phyloP scores from a whole-genome alignment of 805 yeast genomes.

The Groenewaldozyma tartarivorans region DNA sequence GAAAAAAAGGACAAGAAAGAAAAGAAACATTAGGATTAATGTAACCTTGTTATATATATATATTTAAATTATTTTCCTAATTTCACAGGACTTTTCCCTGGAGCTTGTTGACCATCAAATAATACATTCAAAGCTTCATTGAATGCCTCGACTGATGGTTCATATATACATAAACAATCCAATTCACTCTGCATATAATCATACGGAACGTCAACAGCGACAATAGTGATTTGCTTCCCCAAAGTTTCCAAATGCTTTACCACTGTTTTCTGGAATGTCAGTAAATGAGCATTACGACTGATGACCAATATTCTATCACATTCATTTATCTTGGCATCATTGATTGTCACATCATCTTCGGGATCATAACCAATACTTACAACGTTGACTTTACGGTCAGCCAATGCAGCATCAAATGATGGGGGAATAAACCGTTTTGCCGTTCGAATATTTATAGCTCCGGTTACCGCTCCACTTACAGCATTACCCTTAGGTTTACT shows the following conservation, averaged over 20 bases:
- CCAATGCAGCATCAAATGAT: conserved; percentile 32
- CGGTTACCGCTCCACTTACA: conserved; percentile 5
- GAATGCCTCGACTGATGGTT: conserved; percentile 29
- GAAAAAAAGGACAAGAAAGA: conserved; percentile 17
- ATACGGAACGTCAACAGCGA: conserved; percentile 50
- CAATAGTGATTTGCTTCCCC: conserved; percentile 40
- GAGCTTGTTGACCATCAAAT: conserved; percentile 34
- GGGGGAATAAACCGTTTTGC: conserved; percentile 21
- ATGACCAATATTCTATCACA: conserved; percentile 33
- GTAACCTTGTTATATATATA: too few relatives aligned
- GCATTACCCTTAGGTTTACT: conserved; percentile 5
- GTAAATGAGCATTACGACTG: conserved; percentile 44
- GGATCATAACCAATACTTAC: conserved; percentile 42
- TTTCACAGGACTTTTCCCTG: conserved; percentile 3
- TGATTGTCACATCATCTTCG: conserved; percentile 38
- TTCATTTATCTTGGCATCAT: conserved; percentile 40
- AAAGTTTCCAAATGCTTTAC: conserved; percentile 44
- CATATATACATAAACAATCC: conserved; percentile 2
- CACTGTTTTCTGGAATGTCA: conserved; percentile 49
- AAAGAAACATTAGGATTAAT: conserved; percentile 9
- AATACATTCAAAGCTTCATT: conserved; percentile 36
- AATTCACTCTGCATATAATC: conserved; percentile 30
- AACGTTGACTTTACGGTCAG: conserved; percentile 34
- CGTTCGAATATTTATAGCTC: conserved; percentile 23
- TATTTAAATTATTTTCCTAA: too few relatives aligned